Evolutionary conservation across 2,329 filamentous ascomycete species (phyloP).

Genomic region (Fusarium decemcellulare): DNA sequence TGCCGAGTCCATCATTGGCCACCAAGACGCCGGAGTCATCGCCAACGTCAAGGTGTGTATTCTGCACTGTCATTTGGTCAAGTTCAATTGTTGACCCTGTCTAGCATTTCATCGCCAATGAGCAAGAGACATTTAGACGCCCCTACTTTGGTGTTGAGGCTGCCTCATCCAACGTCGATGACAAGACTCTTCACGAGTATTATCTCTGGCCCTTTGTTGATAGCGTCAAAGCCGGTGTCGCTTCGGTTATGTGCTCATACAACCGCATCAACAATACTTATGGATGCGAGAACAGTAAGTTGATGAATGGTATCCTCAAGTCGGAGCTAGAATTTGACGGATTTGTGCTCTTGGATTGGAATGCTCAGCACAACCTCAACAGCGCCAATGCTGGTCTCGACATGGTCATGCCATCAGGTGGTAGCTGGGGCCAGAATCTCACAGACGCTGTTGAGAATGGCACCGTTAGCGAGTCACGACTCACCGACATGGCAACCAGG

Average conservation of each 20-base stretch:
- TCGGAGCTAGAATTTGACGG: constrained; percentile 75
- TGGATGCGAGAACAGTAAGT: constrained; percentile 79
- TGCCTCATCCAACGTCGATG: constrained; percentile 74
- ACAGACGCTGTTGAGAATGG: constrained; percentile 84
- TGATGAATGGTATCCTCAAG: constrained; percentile 79
- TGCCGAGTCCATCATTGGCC: constrained; percentile 80
- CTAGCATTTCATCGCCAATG: constrained; percentile 71
- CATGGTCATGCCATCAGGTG: constrained; percentile 75
- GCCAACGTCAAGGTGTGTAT: constrained; percentile 74
- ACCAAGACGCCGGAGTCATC: constrained; percentile 84
- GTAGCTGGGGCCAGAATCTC: constrained; percentile 75
- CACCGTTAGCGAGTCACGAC: constrained; percentile 76
- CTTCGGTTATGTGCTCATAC: constrained; percentile 77
- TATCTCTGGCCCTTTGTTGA: constrained; percentile 79
- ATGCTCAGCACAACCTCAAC: constrained; percentile 72
- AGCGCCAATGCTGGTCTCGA: constrained; percentile 74
- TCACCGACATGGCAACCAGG: constrained; percentile 86
- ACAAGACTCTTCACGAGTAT: constrained; percentile 74
- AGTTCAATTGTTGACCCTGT: fast-evolving
- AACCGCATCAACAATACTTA: constrained; percentile 81
- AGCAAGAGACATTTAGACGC: constrained; percentile 68
- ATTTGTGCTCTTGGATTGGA: constrained; percentile 79
- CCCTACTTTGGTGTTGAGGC: constrained; percentile 63
- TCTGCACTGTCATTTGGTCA: fast-evolving
- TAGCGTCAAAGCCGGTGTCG: constrained; percentile 69